Evolutionary conservation across 148 eudicot genomes (phyloP), one percentile per base, ranked within the genome.

Genomic region (Rhododendron griersonianum): DNA sequence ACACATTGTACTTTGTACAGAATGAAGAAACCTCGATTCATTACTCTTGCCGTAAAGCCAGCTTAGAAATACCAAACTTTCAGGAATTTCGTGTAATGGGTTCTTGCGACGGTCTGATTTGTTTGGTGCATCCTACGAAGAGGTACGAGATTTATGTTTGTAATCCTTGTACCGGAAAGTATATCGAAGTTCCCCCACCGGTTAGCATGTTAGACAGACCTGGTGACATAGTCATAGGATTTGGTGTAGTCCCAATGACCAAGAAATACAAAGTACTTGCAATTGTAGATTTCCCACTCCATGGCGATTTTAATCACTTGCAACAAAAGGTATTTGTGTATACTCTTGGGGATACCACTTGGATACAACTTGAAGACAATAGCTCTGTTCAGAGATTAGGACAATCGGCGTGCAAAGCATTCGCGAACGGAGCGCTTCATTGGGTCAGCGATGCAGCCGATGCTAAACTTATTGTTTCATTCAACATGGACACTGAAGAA

Each of bases 61-160:
- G 5, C 11, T 47, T 79, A 21, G 18, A 28, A 4, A 79, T 79
- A 28, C 81, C 81, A 0, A 15, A 25, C 1, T 79, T 79, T 6
- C 35, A 47, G 0, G 55, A 44, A 10, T 79, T 44, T 47, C 57
- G 81, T 0, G 33, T 79, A 0, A 45, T 79, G 55, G 33, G 55
- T 79, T 79, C 81, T 79, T 79, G 81, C 51, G 23, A 79, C 45
- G 81, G 81, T 7, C 57, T 79, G 81, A 28, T 79, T 16, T 79
- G 81, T n/a, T 79, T 79, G 57, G 55, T 79, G 25, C 13, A 47
- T 47, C 28, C 81, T 15, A n/a, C 6, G 11, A 47, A 79, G 4
- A 47, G 57, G 15, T 47, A 30, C 0, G 59, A 23, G 25, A 50
- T 80, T 14, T 48, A 7, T 50, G 3, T 80, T 0, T 80, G 44